Evolutionary conservation across 768 basidiomycete genomes (phyloP).

Genomic region (Tylopilus sp.): DNA sequence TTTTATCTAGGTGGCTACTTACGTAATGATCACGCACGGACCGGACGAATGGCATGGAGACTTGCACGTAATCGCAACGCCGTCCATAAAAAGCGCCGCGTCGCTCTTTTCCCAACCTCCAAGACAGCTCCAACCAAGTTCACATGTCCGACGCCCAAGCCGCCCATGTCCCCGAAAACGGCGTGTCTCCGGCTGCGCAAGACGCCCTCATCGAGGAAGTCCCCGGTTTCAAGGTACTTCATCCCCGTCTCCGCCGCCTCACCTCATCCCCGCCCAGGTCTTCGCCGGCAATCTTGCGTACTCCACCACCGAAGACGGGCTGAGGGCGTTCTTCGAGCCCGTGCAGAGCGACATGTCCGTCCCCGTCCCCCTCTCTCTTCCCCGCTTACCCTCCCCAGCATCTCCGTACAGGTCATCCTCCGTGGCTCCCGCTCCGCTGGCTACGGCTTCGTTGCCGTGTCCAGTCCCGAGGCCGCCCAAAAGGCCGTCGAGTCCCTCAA

Average conservation of each 20-base stretch:
- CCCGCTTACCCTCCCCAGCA: constrained; percentile 40
- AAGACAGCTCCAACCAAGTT: constrained; percentile 62
- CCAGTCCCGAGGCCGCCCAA: constrained; percentile 77
- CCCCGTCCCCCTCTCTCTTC: background rate
- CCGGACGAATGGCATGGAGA: constrained; percentile 38
- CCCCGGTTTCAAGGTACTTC: constrained; percentile 72
- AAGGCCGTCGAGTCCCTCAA: constrained; percentile 82
- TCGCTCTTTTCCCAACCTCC: constrained; percentile 64
- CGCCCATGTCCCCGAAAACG: constrained; percentile 79
- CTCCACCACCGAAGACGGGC: constrained; percentile 89
- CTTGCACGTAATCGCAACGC: too few species aligned
- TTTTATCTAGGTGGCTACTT: constrained; percentile 1
- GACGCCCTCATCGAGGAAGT: constrained; percentile 63
- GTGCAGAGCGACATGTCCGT: constrained; percentile 86
- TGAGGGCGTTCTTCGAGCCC: constrained; percentile 90
- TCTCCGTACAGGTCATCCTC: constrained; percentile 82
- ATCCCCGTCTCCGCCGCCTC: constrained; percentile 15
- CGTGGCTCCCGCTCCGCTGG: constrained; percentile 84
- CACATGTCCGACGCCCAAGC: constrained; percentile 88
- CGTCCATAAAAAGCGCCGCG: constrained; percentile 34
- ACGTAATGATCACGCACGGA: constrained; percentile 28
- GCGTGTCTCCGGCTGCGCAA: constrained; percentile 79
- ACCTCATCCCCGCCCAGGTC: constrained; percentile 49
- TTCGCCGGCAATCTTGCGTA: constrained; percentile 97
- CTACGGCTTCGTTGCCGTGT: constrained; percentile 89